Percentiles rank a stretch among this genome's conserved stretches.
Conservation (phyloP, 352 stramenopile genomes). For the Globisporangium sylvaticum region DNA sequence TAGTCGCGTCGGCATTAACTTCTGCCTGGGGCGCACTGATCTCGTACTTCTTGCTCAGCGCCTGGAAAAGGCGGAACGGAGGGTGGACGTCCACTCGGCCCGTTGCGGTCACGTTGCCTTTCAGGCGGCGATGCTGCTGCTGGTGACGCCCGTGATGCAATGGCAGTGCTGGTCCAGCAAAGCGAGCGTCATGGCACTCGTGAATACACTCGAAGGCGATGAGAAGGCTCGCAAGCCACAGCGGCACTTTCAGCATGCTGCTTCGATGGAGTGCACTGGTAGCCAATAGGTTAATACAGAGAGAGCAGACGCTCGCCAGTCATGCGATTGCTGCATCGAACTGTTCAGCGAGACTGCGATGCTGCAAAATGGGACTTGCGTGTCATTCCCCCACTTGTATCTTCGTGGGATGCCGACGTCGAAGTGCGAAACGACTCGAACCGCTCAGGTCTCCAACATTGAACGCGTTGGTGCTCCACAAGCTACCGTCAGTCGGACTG, state of each 20-base stretch:
- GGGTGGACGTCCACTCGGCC: background rate
- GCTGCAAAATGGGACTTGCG: background rate
- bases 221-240: background rate
- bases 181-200: background rate
- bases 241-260: background rate
- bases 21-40: background rate
- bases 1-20: background rate
- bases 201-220: background rate
- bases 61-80: conserved; percentile 6
- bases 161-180: too few species aligned
- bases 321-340: background rate
- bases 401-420: background rate
- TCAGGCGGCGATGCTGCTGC: background rate
- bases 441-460: background rate
- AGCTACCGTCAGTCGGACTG: too few species aligned
- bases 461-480: background rate
- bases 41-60: conserved; percentile 5
- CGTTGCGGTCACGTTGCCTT: background rate
- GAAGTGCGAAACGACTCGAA: background rate
- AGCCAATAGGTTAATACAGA: background rate
- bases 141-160: background rate
- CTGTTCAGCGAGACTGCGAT: background rate
- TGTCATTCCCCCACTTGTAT: background rate
- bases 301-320: background rate
- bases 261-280: background rate